These are phyloP conservation scores for Aspergillus wentii DNA, from an alignment of 495 filamentous ascomycete species.

Conservation along the genomic window DNA sequence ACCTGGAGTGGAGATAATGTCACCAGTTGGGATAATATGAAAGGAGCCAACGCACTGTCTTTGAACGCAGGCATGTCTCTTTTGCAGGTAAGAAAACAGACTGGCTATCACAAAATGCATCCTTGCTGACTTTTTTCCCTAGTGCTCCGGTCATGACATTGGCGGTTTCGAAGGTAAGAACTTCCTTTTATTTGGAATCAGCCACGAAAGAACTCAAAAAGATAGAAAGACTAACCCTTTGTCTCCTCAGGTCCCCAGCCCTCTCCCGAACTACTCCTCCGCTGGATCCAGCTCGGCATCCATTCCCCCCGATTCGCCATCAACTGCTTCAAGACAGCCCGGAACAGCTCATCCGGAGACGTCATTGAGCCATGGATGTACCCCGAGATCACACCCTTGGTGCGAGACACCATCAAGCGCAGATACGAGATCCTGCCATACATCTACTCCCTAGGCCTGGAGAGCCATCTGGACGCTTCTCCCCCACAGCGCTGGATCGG, in stretches of 20 bases:
- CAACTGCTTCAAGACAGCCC: conserved; percentile 69
- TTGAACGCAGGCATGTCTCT: conserved; percentile 63
- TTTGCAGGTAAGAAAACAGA: conserved; percentile 27
- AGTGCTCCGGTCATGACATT: conserved; percentile 67
- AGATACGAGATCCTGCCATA: conserved; percentile 67
- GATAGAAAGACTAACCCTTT: conserved; percentile 1
- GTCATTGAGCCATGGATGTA: conserved; percentile 75
- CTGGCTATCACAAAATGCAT: too few relatives aligned
- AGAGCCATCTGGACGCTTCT: conserved; percentile 51
- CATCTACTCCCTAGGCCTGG: conserved; percentile 57
- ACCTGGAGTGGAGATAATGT: conserved; percentile 66
- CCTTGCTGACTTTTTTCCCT: background rate
- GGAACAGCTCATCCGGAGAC: conserved; percentile 57
- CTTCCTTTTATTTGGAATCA: too few relatives aligned
- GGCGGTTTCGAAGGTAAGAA: conserved; percentile 57
- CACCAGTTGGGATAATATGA: conserved; percentile 64
- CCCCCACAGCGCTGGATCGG: conserved; percentile 65
- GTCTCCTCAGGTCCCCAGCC: conserved; percentile 52
- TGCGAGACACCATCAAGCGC: conserved; percentile 59
- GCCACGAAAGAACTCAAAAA: too few relatives aligned
- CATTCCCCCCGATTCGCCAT: conserved; percentile 66
- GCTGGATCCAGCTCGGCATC: conserved; percentile 66
- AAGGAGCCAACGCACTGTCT: conserved; percentile 59
- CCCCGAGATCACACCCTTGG: conserved; percentile 51
- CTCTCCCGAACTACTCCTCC: conserved; percentile 60